phyloP scores from a whole-genome alignment of 768 basidiomycete species.

The Harrya chromipes region DNA sequence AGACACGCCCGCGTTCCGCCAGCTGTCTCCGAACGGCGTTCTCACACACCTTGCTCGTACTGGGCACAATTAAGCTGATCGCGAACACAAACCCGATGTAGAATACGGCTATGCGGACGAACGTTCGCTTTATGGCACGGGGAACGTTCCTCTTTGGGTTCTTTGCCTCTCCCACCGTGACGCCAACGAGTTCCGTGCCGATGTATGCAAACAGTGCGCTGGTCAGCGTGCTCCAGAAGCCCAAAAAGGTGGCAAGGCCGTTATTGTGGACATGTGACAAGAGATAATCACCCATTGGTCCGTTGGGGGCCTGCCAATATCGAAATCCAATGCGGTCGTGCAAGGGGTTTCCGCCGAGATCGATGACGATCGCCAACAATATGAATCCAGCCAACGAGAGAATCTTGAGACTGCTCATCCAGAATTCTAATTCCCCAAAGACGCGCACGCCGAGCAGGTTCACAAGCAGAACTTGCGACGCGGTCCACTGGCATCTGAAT shows the following conservation, averaged over 20 bases:
- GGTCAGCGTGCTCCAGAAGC: constrained; percentile 69
- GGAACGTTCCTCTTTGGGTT: constrained; percentile 76
- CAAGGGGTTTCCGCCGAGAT: constrained; percentile 50
- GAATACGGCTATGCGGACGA: constrained; percentile 57
- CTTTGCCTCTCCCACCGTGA: constrained; percentile 56
- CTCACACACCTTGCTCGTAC: constrained; percentile 23
- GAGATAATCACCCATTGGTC: constrained; percentile 57
- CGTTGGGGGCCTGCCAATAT: constrained; percentile 47
- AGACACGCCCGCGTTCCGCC: no score
- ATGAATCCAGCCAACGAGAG: constrained; percentile 28
- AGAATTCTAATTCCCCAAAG: constrained; percentile 74
- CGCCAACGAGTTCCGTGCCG: constrained; percentile 76
- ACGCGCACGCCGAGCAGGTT: constrained; percentile 65
- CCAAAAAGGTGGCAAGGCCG: constrained; percentile 54
- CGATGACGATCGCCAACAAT: constrained; percentile 44
- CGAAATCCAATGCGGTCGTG: constrained; percentile 38
- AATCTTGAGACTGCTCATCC: constrained; percentile 70
- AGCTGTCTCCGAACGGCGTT: no score
- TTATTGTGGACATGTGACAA: constrained; percentile 45
- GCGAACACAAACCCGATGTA: constrained; percentile 72
- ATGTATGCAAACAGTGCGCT: constrained; percentile 73
- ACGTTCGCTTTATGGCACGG: constrained; percentile 62
- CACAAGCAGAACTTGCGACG: constrained; percentile 18
- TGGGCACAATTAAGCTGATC: constrained; percentile 68
- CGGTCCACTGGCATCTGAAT: not conserved